A percentile compares a stretch with the other conserved stretches of the same genome.
These are phyloP conservation scores for Boletus edulis DNA, from an alignment of 768 basidiomycete genomes.

Conservation along the genomic window DNA sequence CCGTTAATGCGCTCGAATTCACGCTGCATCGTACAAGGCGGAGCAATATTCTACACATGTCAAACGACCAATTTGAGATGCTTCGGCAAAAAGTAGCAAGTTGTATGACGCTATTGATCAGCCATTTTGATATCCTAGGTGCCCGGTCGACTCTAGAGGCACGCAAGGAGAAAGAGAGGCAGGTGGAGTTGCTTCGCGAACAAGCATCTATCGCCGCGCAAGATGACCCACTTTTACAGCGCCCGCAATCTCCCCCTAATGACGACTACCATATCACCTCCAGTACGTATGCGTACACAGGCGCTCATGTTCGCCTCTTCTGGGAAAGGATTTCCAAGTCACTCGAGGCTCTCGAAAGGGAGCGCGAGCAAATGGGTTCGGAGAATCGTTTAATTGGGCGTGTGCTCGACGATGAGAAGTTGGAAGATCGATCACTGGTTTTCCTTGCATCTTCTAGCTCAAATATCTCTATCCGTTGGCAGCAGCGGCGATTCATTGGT, in stretches of 20 bases:
- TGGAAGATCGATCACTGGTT: constrained; percentile 90
- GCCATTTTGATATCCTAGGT: constrained; percentile 97
- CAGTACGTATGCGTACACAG: constrained; percentile 45
- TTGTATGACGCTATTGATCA: constrained; percentile 95
- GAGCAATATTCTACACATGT: constrained; percentile 85
- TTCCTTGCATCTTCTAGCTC: constrained; percentile 95
- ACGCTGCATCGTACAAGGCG: constrained; percentile 84
- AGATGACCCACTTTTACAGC: constrained; percentile 48
- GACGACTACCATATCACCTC: constrained; percentile 26
- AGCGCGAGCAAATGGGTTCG: constrained; percentile 55
- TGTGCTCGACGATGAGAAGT: constrained; percentile 89
- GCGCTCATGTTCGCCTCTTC: constrained; percentile 65
- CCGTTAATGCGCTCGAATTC: constrained; percentile 93
- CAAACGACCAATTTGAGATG: constrained; percentile 85
- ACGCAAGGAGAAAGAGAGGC: constrained; percentile 83
- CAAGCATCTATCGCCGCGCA: constrained; percentile 49
- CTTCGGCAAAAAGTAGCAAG: constrained; percentile 88
- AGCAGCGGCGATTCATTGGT: constrained; percentile 97
- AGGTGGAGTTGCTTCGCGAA: constrained; percentile 59
- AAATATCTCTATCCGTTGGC: constrained; percentile 96
- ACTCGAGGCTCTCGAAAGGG: constrained; percentile 62
- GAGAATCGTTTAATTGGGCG: constrained; percentile 83
- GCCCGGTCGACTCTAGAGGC: constrained; percentile 88
- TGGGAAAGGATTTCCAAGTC: constrained; percentile 70
- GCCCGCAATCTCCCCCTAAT: constrained; percentile 38